phyloP scores from a whole-genome alignment of 148 eudicot genomes.

The Agrostemma githago region DNA sequence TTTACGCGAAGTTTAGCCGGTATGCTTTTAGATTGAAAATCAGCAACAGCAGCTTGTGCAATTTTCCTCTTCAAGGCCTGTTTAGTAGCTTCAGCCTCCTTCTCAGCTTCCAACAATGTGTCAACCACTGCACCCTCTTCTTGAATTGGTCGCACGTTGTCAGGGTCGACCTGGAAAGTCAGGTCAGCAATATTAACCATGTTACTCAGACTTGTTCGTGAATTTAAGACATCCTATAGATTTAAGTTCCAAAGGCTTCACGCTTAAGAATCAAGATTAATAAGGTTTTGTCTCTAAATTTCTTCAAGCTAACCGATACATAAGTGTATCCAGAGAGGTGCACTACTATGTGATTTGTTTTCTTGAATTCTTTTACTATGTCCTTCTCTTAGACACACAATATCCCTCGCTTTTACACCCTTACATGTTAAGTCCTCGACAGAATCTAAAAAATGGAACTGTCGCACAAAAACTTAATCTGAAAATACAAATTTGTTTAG shows the following conservation, averaged over 20 bases:
- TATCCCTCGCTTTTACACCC: too few relatives aligned
- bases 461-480: too few relatives aligned
- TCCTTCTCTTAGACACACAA: too few relatives aligned
- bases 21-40: conserved; percentile 55
- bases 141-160: conserved; percentile 61
- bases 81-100: conserved; percentile 89
- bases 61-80: conserved; percentile 91
- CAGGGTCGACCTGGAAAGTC: conserved; percentile 81
- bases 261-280: neutral
- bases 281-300: too few relatives aligned
- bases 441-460: too few relatives aligned
- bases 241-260: neutral
- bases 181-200: conserved; percentile 1
- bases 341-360: too few relatives aligned
- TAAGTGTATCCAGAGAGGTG: too few relatives aligned
- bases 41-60: conserved; percentile 78
- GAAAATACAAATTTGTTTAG: too few relatives aligned
- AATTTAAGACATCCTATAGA: neutral
- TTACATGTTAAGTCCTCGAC: too few relatives aligned
- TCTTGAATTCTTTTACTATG: too few relatives aligned
- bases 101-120: conserved; percentile 76
- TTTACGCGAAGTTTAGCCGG: conserved; percentile 86
- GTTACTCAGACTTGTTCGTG: neutral
- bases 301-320: too few relatives aligned
- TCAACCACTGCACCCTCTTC: conserved; percentile 45